phyloP scores from a whole-genome alignment of 805 yeast genomes.

The Ogataea trehalophila region DNA sequence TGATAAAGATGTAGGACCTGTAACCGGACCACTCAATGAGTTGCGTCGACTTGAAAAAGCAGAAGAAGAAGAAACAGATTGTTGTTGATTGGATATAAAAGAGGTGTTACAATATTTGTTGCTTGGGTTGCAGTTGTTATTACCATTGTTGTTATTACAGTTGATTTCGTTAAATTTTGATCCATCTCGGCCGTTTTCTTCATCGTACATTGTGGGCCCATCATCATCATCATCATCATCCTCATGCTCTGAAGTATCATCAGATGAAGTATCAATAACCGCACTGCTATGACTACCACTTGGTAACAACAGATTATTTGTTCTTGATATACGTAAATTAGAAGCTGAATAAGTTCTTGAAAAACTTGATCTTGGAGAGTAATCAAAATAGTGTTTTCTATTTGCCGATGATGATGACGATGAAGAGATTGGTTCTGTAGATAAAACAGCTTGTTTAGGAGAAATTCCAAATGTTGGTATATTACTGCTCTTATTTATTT shows the following conservation, averaged over 20 bases:
- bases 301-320: background rate
- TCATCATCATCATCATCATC: constrained; percentile 10
- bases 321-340: constrained; percentile 17
- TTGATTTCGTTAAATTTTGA: too few species aligned
- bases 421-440: too few species aligned
- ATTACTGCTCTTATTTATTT: too few species aligned
- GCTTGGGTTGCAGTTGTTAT: background rate
- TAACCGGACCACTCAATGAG: constrained; percentile 10
- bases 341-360: constrained; percentile 17
- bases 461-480: too few species aligned
- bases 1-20: background rate
- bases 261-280: constrained; percentile 9
- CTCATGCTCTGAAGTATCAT: constrained; percentile 4
- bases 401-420: background rate
- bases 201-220: background rate
- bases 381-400: constrained; percentile 14
- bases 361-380: constrained; percentile 15
- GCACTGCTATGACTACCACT: background rate
- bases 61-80: constrained; percentile 12
- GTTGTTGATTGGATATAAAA: constrained; percentile 1
- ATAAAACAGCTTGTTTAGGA: too few species aligned
- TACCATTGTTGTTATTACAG: background rate
- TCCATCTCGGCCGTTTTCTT: too few species aligned
- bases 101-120: background rate
- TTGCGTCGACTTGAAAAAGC: constrained; percentile 14